These are phyloP conservation scores for Lanmaoa rubissima DNA, from an alignment of 768 basidiomycete species.

Conservation along the genomic window DNA sequence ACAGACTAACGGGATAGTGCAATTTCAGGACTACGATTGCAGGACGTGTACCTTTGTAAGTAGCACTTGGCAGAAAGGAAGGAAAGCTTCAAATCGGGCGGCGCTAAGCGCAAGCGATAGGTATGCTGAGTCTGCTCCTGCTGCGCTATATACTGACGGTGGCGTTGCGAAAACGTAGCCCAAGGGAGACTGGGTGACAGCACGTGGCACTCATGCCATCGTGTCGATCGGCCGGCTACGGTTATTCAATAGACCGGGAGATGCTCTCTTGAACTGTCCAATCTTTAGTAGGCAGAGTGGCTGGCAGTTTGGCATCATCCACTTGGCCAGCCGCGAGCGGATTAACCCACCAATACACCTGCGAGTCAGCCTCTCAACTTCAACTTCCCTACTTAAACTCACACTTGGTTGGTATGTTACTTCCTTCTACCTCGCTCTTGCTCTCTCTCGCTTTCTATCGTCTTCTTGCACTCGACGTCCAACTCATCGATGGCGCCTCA, in stretches of 20 bases:
- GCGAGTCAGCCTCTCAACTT: slow-evolving; percentile 22
- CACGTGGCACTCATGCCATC: neutral
- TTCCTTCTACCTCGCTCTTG: slow-evolving; percentile 13
- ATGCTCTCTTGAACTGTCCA: neutral
- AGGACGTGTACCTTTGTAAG: too few relatives aligned
- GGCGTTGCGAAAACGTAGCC: too few relatives aligned
- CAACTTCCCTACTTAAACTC: slow-evolving; percentile 6
- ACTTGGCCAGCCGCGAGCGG: slow-evolving; percentile 8
- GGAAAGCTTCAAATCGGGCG: too few relatives aligned
- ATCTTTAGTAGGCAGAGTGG: neutral
- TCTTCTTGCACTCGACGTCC: neutral
- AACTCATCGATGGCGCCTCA: slow-evolving; percentile 26
- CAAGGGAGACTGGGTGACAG: too few relatives aligned
- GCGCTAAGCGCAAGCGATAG: too few relatives aligned
- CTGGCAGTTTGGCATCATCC: neutral
- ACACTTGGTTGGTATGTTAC: neutral
- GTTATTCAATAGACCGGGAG: neutral
- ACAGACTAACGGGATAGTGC: too few relatives aligned
- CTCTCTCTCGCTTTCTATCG: slow-evolving; percentile 11
- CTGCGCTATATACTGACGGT: too few relatives aligned
- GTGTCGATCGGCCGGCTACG: neutral
- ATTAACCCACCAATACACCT: neutral
- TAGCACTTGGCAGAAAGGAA: too few relatives aligned
- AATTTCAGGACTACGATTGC: too few relatives aligned
- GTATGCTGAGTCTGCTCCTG: too few relatives aligned